Conservation (phyloP, 305 asterid species). For the Solanum hybrid region DNA sequence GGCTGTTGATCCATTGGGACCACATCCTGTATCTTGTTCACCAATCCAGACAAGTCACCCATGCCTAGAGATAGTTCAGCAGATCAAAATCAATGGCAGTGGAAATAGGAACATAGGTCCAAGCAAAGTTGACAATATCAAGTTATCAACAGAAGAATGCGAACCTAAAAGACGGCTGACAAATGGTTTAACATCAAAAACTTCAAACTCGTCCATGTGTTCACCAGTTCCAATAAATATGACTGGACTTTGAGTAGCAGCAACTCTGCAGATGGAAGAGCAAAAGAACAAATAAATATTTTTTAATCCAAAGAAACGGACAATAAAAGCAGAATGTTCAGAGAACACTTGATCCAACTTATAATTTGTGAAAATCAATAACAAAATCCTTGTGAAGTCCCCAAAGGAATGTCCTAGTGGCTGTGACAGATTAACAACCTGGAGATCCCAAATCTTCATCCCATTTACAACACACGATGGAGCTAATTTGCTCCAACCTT, state of each 20-base stretch:
- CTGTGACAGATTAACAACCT: not conserved
- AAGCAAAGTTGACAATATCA: not conserved
- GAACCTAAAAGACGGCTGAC: constrained; percentile 76
- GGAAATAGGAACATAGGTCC: constrained; percentile 1
- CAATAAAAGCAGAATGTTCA: not conserved
- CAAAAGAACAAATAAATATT: not conserved
- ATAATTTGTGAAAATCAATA: not conserved
- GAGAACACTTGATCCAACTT: not conserved
- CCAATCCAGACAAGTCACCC: constrained; percentile 99
- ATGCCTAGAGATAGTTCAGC: constrained; percentile 36
- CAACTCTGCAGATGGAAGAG: constrained; percentile 22
- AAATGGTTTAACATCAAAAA: constrained; percentile 91
- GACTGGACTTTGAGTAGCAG: constrained; percentile 94
- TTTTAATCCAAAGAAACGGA: not conserved
- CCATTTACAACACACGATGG: not conserved
- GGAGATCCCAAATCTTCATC: not conserved
- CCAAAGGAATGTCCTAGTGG: not conserved
- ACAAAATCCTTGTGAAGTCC: not conserved
- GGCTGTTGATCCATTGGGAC: constrained; percentile 99
- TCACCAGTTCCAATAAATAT: constrained; percentile 98
- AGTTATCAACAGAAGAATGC: not conserved
- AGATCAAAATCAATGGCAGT: not conserved
- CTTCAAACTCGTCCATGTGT: constrained; percentile 97
- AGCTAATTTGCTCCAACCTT: not conserved
- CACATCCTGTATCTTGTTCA: constrained; percentile 93